Evolutionary conservation across 106 monocot species (phyloP), one percentile per base, ranked within the genome.

Genomic region (Apostasia ramifera): DNA sequence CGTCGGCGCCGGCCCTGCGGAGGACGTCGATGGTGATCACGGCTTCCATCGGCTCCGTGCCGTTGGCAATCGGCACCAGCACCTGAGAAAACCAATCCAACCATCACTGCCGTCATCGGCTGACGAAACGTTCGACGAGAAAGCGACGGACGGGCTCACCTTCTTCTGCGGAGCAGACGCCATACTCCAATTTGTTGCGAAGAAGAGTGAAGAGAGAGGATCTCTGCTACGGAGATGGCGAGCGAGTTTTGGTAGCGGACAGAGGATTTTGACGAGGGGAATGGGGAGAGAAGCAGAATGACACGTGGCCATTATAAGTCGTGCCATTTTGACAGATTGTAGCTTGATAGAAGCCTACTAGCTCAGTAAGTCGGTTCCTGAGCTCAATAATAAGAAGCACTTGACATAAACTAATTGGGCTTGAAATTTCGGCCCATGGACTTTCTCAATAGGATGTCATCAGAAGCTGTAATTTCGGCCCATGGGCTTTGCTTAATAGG

Each of bases 11-110:
- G 42, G 91, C 68, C 14, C 95, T 67, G 59, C 95, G 88, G 58
- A 95, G 86, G 55, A 91, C 81, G 73, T 91, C 91, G 77, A 86
- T 77, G 64, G 77, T 78, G 79, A 95, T 83, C 45, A 88, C 80
- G n/a, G 91, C 95, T 76, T 95, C 95, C 83, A 95, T 80, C 61
- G 95, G 91, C 84, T 95, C 95, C 67, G 91, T 86, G 7, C 95
- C 91, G 66, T 84, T 50, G 39, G 86, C 91, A 65, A 95, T 76
- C 43, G 95, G 95, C 2, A 95, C 78, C 1, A 95, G 70, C 2
- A 91, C 91, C 88, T 91, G 74, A 54, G 53, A 64, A 47, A 9
- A 59, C 58, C 10, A 47, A 6, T 64, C 44, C 70, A 45, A 45
- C 56, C 1, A 15, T 26, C 39, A 63, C 2, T 2, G 47, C 3